These are phyloP conservation scores for Sindora glabra DNA, from an alignment of 306 rosid species.

Conservation along the genomic window DNA sequence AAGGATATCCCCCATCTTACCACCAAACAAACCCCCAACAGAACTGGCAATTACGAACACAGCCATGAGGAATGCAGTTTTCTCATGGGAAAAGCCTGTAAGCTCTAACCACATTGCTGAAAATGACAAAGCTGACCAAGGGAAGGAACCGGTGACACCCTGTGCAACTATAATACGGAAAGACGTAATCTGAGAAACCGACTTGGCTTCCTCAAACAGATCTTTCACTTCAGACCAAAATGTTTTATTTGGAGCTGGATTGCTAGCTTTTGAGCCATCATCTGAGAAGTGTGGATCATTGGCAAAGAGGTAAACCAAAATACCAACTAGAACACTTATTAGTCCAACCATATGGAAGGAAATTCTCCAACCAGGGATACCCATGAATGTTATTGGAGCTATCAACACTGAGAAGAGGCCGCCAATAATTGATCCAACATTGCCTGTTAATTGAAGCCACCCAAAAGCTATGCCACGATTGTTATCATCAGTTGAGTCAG, in stretches of 20 bases:
- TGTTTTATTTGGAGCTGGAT: constrained; percentile 26
- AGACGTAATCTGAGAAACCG: constrained; percentile 65
- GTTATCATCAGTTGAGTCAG: constrained; percentile 77
- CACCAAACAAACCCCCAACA: constrained; percentile 85
- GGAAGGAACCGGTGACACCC: constrained; percentile 91
- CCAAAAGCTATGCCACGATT: constrained; percentile 92
- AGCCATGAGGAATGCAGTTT: constrained; percentile 72
- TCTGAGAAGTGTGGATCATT: constrained; percentile 67
- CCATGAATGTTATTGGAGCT: constrained; percentile 69
- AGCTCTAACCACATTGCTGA: constrained; percentile 97
- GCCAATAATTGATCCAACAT: constrained; percentile 74
- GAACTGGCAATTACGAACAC: constrained; percentile 68
- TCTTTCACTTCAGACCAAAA: constrained; percentile 58
- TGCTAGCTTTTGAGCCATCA: constrained; percentile 14
- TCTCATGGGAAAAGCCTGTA: constrained; percentile 67
- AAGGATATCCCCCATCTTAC: constrained; percentile 78
- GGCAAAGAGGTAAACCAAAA: constrained; percentile 60
- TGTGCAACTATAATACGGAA: constrained; percentile 90
- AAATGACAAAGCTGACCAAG: constrained; percentile 89
- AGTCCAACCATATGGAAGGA: constrained; percentile 79
- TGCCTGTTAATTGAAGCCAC: constrained; percentile 88
- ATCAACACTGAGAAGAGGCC: constrained; percentile 70
- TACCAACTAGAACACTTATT: constrained; percentile 66
- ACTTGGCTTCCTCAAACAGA: constrained; percentile 53
- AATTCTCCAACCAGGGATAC: constrained; percentile 93